phyloP scores from a whole-genome alignment of 2,329 filamentous ascomycete species.

The Sarocladium strictum region DNA sequence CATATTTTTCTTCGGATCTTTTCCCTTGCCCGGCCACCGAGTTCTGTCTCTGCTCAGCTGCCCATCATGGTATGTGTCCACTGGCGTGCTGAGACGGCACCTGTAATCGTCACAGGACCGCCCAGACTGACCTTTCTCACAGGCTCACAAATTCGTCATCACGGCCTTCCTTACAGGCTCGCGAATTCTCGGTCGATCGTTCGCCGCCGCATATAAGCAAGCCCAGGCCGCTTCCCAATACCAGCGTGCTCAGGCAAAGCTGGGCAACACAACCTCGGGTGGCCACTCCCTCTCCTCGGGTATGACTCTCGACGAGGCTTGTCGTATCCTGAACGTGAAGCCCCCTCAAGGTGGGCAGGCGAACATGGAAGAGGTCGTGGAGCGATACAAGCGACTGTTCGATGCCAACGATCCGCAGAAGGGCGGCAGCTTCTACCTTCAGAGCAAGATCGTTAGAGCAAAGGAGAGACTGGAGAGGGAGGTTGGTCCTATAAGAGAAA shows the following conservation, averaged over 20 bases:
- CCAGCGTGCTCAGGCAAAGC: conserved; percentile 63
- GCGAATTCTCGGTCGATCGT: conserved; percentile 87
- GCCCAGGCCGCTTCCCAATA: conserved; percentile 83
- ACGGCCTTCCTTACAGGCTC: conserved; percentile 86
- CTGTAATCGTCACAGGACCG: not conserved
- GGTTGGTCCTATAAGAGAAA: conserved; percentile 64
- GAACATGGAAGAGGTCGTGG: conserved; percentile 73
- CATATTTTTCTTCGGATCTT: not conserved
- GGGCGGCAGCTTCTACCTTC: conserved; percentile 94
- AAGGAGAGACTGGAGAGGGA: conserved; percentile 90
- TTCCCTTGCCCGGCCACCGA: not conserved
- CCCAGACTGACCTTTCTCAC: too few relatives aligned
- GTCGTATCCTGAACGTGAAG: conserved; percentile 93
- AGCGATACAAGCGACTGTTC: conserved; percentile 90
- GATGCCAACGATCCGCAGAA: conserved; percentile 93
- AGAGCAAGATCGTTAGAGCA: conserved; percentile 91
- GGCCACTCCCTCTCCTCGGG: conserved; percentile 57
- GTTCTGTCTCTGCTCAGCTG: not conserved
- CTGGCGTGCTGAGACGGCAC: not conserved
- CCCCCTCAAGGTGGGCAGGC: conserved; percentile 68
- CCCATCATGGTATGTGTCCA: conserved; percentile 6
- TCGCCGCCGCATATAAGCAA: conserved; percentile 92
- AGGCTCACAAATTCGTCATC: conserved; percentile 88
- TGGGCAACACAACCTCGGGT: conserved; percentile 48
- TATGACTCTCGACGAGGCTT: conserved; percentile 92